Conservation (phyloP, 495 filamentous ascomycete species). For the Penicillium longicatenatum region DNA sequence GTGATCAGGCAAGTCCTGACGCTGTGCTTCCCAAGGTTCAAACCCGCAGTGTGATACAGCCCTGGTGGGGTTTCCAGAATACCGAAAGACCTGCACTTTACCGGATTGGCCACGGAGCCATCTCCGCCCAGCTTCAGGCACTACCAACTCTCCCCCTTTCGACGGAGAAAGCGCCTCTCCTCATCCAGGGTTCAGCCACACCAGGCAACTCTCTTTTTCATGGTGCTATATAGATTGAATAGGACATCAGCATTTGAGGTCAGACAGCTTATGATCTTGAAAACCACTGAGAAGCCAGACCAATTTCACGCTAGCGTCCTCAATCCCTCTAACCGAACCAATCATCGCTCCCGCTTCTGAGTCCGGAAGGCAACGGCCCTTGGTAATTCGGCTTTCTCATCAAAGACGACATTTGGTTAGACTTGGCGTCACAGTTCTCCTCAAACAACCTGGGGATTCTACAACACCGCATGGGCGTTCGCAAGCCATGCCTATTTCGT, state of each 20-base stretch:
- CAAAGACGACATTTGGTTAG: not conserved
- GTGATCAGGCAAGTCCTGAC: not conserved
- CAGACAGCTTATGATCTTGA: not conserved
- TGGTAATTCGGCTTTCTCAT: constrained; percentile 1
- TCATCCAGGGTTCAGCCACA: not conserved
- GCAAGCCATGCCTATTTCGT: not conserved
- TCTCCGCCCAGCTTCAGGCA: constrained; percentile 17
- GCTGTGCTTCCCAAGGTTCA: not conserved
- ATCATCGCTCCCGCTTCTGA: constrained; percentile 8
- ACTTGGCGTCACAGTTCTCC: not conserved
- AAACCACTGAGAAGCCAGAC: not conserved
- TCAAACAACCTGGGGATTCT: not conserved
- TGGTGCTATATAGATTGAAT: not conserved
- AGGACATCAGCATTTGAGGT: not conserved
- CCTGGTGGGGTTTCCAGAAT: not conserved
- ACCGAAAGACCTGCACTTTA: not conserved
- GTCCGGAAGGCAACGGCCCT: constrained; percentile 7
- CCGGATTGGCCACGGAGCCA: constrained; percentile 17
- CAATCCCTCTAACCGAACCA: constrained; percentile 20
- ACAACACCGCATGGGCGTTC: not conserved
- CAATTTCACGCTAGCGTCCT: constrained; percentile 3
- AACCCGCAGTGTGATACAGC: not conserved
- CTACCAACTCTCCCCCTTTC: not conserved
- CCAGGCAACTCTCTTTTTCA: not conserved
- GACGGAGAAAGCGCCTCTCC: not conserved